A percentile compares a stretch with the other conserved stretches of the same genome.
Conservation (phyloP, 179 eudicot genomes). For the Beta lomatogona region DNA sequence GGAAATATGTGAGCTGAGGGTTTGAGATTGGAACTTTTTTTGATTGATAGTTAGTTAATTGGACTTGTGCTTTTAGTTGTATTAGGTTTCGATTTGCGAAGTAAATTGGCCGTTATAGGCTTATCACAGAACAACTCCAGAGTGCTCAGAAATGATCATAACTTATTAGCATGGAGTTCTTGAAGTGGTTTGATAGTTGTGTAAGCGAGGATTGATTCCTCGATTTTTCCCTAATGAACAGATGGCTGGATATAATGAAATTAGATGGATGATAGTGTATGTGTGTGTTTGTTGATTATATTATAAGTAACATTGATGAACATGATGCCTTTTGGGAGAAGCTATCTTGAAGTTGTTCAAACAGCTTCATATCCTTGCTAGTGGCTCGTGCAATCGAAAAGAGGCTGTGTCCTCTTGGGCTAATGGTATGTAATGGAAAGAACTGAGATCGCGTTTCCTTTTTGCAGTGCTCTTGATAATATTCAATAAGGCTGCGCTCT, state of each 20-base stretch:
- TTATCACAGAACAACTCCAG: neutral
- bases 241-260: neutral
- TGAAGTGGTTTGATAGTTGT: too few relatives aligned
- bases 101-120: neutral
- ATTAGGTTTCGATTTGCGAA: neutral
- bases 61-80: neutral
- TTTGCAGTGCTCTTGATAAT: constrained; percentile 82
- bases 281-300: neutral
- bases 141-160: neutral
- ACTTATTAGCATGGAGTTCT: too few relatives aligned
- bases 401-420: neutral
- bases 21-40: neutral
- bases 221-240: neutral
- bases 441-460: constrained; percentile 22
- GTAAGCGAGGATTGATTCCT: neutral
- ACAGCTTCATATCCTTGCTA: too few relatives aligned
- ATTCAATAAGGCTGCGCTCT: constrained; percentile 98
- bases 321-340: neutral
- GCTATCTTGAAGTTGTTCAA: neutral
- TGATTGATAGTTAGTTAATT: neutral
- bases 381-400: too few relatives aligned
- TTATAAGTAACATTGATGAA: neutral
- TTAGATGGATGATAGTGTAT: too few relatives aligned
- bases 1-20: neutral
- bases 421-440: neutral